A percentile compares a stretch with the other conserved stretches of the same genome.
phyloP scores from a whole-genome alignment of 345 rosid genomes.

The Pistacia atlantica region DNA sequence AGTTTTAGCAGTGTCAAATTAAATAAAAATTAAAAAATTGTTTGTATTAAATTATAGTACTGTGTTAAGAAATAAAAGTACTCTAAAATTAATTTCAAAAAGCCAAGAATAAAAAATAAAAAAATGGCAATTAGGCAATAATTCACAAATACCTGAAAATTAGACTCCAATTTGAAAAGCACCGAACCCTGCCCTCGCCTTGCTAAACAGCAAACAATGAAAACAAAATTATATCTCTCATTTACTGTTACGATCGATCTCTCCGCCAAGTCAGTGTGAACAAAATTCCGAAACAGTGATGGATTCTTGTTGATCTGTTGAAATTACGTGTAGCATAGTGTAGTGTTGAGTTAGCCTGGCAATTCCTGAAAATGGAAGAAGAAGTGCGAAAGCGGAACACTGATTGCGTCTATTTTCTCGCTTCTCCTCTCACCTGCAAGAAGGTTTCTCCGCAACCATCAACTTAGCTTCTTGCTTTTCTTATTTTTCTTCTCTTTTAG shows the following conservation, averaged over 20 bases:
- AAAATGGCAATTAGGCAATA: neutral
- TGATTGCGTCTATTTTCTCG: conserved; percentile 67
- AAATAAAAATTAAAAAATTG: no score
- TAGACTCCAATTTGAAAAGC: neutral
- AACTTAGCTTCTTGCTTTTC: neutral
- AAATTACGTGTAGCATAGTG: neutral
- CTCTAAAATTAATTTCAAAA: no score
- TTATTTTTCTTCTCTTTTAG: neutral
- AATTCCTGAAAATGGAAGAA: conserved; percentile 38
- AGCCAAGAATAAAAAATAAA: neutral
- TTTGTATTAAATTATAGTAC: no score
- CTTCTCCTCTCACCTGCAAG: conserved; percentile 80
- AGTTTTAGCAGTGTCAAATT: no score
- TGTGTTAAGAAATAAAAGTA: no score
- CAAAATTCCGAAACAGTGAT: neutral
- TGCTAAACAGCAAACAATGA: neutral
- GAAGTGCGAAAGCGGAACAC: conserved; percentile 54
- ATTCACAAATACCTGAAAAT: neutral
- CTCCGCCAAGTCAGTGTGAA: neutral
- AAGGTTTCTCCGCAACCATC: conserved; percentile 37
- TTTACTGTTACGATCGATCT: neutral
- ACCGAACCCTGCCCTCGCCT: neutral
- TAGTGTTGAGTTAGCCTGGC: neutral
- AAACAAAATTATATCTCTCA: neutral
- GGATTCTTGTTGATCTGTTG: neutral